Percentiles rank a stretch among this genome's conserved stretches.
Conservation (phyloP, 1,284 basidiomycete species). For the Ceratobasidium sp. region DNA sequence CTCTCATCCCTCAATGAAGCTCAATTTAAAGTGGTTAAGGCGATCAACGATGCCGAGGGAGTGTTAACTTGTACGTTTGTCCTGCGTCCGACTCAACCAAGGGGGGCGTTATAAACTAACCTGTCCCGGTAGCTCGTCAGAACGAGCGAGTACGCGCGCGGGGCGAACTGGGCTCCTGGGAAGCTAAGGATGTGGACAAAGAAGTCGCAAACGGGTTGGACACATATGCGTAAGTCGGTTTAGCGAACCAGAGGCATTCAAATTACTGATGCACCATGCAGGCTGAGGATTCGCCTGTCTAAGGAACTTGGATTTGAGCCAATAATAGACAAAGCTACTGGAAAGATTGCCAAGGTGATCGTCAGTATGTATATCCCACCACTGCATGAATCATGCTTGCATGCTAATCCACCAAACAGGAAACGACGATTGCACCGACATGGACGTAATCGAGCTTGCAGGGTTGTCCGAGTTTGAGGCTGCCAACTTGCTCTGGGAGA, state of each 20-base stretch:
- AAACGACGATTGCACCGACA: conserved; percentile 43
- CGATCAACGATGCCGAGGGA: conserved; percentile 47
- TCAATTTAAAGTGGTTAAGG: conserved; percentile 46
- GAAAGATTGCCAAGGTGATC: conserved; percentile 43
- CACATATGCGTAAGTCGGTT: conserved; percentile 2
- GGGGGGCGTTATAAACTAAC: conserved; percentile 4
- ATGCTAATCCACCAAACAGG: conserved; percentile 29
- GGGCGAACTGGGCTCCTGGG: conserved; percentile 28
- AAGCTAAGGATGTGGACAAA: conserved; percentile 47
- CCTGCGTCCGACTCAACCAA: neutral
- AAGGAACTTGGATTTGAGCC: conserved; percentile 47
- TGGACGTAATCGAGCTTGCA: conserved; percentile 44
- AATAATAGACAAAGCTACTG: conserved; percentile 38
- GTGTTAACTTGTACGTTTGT: conserved; percentile 21
- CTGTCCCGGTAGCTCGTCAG: conserved; percentile 36
- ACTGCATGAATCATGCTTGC: neutral
- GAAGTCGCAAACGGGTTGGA: conserved; percentile 44
- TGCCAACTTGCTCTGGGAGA: conserved; percentile 47
- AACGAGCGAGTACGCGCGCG: conserved; percentile 40
- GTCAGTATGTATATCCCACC: conserved; percentile 39
- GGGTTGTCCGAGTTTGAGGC: conserved; percentile 43
- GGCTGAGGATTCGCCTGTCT: conserved; percentile 45
- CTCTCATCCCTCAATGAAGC: conserved; percentile 45
- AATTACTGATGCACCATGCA: conserved; percentile 1
- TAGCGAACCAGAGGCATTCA: neutral